Evolutionary conservation across 78 protist genomes (phyloP), one percentile per base, ranked within the genome.

Genomic region (Speleostelium caveatum): DNA sequence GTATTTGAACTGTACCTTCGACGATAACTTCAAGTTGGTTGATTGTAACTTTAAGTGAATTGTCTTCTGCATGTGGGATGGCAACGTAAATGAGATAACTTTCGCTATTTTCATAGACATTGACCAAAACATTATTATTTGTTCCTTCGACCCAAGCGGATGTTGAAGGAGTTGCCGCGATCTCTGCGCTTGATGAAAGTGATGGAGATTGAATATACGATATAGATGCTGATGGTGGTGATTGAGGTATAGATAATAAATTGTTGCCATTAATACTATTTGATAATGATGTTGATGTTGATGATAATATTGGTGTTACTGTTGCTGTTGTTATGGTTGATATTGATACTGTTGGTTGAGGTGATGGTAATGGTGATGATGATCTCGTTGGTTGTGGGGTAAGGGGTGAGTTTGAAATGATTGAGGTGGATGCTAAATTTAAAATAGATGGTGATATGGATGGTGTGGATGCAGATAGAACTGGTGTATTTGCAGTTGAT

Each of bases 71-170:
- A 39, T 83, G 77, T 60, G 91, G 91, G 33, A 83, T 83, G 22
- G 91, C 91, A 22, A 69, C 77, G 42, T 83, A 83, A n/a, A 83
- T 83, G 33, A 73, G 41, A 42, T 59, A 83, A 24, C 59, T 26
- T 12, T 83, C 91, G 0, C 42, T 59, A 42, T 69, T 72, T 2
- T 83, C 91, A 41, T 55, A 62, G n/a, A 83, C 76, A 33, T 83
- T 83, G 42, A 83, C 79, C 36, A 83, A 58, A 17, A 83, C 79
- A 17, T 42, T 63, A 72, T 32, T 51, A 14, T 51, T 72, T 51
- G 78, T 45, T 6, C 53, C 22, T 51, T 72, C 78, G 28, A 33
- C 26, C 56, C 53, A 49, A 69, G n/a, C 10, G 6, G 53, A 24
- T 62, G 69, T 30, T 62, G 69, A 62, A 0, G 12, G 28, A 17